These are phyloP conservation scores for Blastobotrys peoriensis DNA, from an alignment of 805 yeast species.

Conservation along the genomic window DNA sequence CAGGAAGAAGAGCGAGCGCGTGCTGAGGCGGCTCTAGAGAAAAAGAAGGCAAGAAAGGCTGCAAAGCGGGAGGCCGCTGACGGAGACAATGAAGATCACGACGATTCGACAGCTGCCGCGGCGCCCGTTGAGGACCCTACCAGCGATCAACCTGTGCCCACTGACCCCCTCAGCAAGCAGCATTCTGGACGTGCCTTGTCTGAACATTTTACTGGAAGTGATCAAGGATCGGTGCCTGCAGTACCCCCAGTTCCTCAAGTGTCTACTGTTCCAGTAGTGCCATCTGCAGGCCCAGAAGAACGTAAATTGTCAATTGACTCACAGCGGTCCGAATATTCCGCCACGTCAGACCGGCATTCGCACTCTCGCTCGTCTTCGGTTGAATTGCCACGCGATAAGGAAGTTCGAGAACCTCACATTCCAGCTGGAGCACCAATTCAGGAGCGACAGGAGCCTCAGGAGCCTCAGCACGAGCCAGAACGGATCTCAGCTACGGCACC, in stretches of 20 bases:
- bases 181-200: not conserved
- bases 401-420: no score
- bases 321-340: not conserved
- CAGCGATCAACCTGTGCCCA: conserved; percentile 4
- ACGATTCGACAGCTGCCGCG: not conserved
- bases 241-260: no score
- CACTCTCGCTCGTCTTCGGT: not conserved
- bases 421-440: not conserved
- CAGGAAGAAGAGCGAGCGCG: conserved; percentile 75
- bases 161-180: conserved; percentile 5
- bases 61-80: conserved; percentile 27
- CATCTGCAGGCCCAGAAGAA: no score
- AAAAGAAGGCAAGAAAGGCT: conserved; percentile 32
- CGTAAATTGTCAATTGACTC: not conserved
- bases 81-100: conserved; percentile 16
- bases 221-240: no score
- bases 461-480: not conserved
- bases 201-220: not conserved
- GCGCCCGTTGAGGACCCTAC: not conserved
- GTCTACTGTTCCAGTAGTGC: no score
- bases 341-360: not conserved
- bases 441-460: conserved; percentile 3
- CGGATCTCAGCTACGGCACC: not conserved
- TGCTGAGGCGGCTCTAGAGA: conserved; percentile 49
- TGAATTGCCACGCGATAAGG: not conserved